Evolutionary conservation across 805 yeast genomes (phyloP).

Genomic region (Isabelozyma gotoi): DNA sequence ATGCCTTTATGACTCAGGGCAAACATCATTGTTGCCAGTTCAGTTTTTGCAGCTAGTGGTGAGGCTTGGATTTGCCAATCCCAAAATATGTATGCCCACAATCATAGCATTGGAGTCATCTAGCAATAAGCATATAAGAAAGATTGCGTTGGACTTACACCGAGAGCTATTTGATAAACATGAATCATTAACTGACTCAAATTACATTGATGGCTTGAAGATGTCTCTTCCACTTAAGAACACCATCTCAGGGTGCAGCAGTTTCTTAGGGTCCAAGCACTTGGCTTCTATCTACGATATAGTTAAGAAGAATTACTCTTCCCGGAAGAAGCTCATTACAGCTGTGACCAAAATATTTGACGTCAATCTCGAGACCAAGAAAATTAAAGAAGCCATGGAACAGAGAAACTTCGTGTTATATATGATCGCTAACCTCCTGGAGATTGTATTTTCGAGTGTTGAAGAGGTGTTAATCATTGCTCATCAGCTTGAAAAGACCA

Average conservation of each 20-base stretch:
- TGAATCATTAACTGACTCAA: conserved; percentile 68
- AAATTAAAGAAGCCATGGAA: conserved; percentile 7
- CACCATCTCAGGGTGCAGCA: background rate
- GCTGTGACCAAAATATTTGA: conserved; percentile 18
- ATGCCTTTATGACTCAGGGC: conserved; percentile 47
- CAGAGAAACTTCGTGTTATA: conserved; percentile 22
- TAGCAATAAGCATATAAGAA: conserved; percentile 37
- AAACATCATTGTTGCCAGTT: conserved; percentile 50
- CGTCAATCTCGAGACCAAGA: conserved; percentile 7
- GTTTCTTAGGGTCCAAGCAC: background rate
- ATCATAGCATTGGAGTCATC: conserved; percentile 70
- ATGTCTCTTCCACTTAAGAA: conserved; percentile 39
- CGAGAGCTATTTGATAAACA: conserved; percentile 58
- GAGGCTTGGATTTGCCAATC: conserved; percentile 71
- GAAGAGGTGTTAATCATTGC: conserved; percentile 54
- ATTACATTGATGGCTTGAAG: conserved; percentile 62
- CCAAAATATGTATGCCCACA: conserved; percentile 66
- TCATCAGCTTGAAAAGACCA: conserved; percentile 41
- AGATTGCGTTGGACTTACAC: conserved; percentile 54
- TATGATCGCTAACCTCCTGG: conserved; percentile 39
- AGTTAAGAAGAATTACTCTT: conserved; percentile 37
- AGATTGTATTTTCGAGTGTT: conserved; percentile 34
- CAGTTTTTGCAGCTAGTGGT: conserved; percentile 56
- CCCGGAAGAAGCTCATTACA: conserved; percentile 40
- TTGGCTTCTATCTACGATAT: conserved; percentile 14